Conservation (phyloP, 495 filamentous ascomycete species). For the Talaromyces stipitatus region DNA sequence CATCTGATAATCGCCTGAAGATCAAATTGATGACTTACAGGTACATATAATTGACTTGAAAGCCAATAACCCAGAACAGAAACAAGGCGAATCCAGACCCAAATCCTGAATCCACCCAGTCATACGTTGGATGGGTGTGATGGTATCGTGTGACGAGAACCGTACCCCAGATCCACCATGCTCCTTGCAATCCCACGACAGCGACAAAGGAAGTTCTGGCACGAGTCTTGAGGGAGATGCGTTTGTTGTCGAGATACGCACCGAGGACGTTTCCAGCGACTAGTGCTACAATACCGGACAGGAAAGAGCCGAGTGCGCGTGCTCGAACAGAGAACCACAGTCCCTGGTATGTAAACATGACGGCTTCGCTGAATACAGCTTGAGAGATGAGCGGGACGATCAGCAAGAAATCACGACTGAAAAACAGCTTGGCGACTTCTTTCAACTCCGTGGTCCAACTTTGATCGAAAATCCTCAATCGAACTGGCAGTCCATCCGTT, state of each 20-base stretch:
- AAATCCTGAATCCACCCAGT: conserved; percentile 50
- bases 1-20: neutral
- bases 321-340: conserved; percentile 57
- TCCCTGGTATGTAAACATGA: conserved; percentile 53
- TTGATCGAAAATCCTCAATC: conserved; percentile 38
- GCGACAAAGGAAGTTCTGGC: conserved; percentile 34
- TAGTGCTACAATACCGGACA: conserved; percentile 52
- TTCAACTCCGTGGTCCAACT: conserved; percentile 41
- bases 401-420: conserved; percentile 44
- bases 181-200: conserved; percentile 46
- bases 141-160: conserved; percentile 46
- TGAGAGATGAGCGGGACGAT: conserved; percentile 55
- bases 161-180: conserved; percentile 56
- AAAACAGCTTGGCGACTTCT: conserved; percentile 40
- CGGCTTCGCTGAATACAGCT: conserved; percentile 52
- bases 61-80: conserved; percentile 48
- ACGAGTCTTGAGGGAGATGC: conserved; percentile 40
- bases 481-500: conserved; percentile 45
- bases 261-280: conserved; percentile 50
- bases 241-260: conserved; percentile 43
- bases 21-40: conserved; percentile 31
- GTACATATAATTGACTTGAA: conserved; percentile 59
- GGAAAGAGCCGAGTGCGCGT: conserved; percentile 53
- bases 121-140: conserved; percentile 41
- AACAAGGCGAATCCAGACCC: conserved; percentile 51